Evolutionary conservation across 1,284 basidiomycete species (phyloP).

Genomic region (Rugosomyces carneus): DNA sequence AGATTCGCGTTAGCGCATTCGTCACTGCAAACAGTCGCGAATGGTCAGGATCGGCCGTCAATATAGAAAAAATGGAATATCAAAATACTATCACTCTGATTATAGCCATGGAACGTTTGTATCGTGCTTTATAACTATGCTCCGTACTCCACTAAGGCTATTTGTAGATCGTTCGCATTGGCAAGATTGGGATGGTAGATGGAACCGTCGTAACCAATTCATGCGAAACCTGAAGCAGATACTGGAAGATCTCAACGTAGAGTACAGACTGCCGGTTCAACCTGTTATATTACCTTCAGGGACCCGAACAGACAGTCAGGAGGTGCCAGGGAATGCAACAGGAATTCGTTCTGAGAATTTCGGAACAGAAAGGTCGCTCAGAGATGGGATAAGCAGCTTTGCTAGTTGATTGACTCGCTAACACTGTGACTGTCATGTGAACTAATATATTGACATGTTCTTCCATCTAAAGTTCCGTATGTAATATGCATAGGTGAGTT

Average conservation of each 20-base stretch:
- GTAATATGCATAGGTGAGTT: too few species aligned
- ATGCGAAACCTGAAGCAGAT: conserved; percentile 67
- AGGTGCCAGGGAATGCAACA: conserved; percentile 13
- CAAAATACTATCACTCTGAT: conserved; percentile 65
- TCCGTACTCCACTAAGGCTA: not conserved
- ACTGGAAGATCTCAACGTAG: conserved; percentile 67
- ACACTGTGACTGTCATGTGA: too few species aligned
- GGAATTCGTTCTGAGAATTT: conserved; percentile 7
- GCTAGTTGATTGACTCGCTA: not conserved
- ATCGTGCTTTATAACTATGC: not conserved
- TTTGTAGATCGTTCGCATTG: conserved; percentile 67
- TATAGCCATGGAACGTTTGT: conserved; percentile 73
- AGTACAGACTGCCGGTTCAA: conserved; percentile 66
- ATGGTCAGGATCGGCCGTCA: conserved; percentile 57
- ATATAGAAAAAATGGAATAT: conserved; percentile 73
- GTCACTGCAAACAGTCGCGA: conserved; percentile 66
- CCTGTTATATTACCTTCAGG: conserved; percentile 49
- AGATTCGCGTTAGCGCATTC: conserved; percentile 52
- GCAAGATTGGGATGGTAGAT: conserved; percentile 84
- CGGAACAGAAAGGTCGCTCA: conserved; percentile 10
- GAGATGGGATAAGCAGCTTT: conserved; percentile 13
- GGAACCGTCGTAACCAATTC: conserved; percentile 62
- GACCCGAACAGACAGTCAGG: not conserved
- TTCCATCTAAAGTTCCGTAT: too few species aligned
- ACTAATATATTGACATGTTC: too few species aligned